Conservation (phyloP, 345 rosid species). For the Garcia nutans region DNA sequence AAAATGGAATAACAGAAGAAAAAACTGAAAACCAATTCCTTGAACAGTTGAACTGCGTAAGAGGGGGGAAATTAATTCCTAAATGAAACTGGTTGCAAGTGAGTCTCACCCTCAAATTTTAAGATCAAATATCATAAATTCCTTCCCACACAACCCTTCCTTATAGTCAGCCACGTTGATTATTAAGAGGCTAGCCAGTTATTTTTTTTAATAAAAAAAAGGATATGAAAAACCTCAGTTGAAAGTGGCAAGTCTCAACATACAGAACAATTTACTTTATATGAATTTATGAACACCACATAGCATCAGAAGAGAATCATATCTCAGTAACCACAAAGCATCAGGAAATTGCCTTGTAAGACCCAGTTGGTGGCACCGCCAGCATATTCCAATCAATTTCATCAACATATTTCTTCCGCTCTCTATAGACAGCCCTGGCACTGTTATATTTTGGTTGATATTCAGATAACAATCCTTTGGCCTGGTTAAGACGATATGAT, state of each 20-base stretch:
- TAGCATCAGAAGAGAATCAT: not conserved
- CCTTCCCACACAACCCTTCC: not conserved
- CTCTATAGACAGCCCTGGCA: slow-evolving; percentile 91
- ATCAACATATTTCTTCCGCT: slow-evolving; percentile 85
- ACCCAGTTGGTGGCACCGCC: slow-evolving; percentile 83
- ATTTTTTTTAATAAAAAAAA: not conserved
- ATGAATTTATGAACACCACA: not conserved
- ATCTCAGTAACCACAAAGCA: slow-evolving; percentile 14
- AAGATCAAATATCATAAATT: not conserved
- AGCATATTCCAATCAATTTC: slow-evolving; percentile 95
- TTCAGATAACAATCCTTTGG: slow-evolving; percentile 87
- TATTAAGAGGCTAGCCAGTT: not conserved
- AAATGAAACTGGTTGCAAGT: not conserved
- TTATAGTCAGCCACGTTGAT: not conserved
- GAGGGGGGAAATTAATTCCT: not conserved
- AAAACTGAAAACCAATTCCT: not conserved
- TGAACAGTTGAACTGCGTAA: not conserved
- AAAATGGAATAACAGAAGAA: not conserved
- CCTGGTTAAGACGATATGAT: slow-evolving; percentile 51
- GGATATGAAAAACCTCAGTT: not conserved
- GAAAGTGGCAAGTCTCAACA: not conserved
- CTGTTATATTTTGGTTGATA: slow-evolving; percentile 88
- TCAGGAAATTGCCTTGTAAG: slow-evolving; percentile 54
- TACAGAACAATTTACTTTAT: not conserved
- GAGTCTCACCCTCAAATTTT: not conserved